Conservation (phyloP, 2,329 filamentous ascomycete genomes). For the Dothiorella sarmentorum region DNA sequence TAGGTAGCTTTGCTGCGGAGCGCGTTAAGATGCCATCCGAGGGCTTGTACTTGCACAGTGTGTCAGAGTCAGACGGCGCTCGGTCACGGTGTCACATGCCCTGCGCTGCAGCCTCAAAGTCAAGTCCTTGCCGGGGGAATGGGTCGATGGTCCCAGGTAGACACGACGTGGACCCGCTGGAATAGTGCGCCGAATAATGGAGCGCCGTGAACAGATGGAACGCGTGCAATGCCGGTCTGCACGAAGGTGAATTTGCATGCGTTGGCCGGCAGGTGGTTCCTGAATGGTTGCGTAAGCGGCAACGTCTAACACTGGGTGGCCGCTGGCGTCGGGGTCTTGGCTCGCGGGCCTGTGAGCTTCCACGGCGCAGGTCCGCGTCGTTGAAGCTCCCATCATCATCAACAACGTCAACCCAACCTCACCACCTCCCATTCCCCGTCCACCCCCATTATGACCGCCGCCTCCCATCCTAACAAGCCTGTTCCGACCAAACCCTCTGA, state of each 20-base stretch:
- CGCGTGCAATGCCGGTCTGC: neutral
- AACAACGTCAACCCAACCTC: slow-evolving; percentile 13
- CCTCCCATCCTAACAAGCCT: slow-evolving; percentile 6
- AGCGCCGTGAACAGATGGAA: neutral
- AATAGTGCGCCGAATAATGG: neutral
- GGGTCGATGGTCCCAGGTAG: neutral
- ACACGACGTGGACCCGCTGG: neutral
- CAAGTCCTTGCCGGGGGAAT: slow-evolving; percentile 5
- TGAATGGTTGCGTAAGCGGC: neutral
- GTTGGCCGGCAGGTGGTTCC: neutral
- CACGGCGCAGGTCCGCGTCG: slow-evolving; percentile 5
- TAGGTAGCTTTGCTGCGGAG: neutral
- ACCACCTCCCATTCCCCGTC: slow-evolving; percentile 9
- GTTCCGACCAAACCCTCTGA: slow-evolving; percentile 8
- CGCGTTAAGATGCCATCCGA: neutral
- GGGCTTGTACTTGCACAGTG: neutral
- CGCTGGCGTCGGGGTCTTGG: slow-evolving; percentile 4
- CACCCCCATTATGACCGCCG: slow-evolving; percentile 14
- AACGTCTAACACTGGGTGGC: neutral
- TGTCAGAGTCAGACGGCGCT: neutral
- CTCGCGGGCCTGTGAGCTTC: neutral
- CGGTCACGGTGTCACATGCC: neutral
- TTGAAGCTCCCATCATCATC: slow-evolving; percentile 18
- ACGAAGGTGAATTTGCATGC: neutral
- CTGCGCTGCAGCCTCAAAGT: neutral